These are phyloP conservation scores for Pilatotrama ljubarskyi DNA, from an alignment of 768 basidiomycete genomes.

Conservation along the genomic window DNA sequence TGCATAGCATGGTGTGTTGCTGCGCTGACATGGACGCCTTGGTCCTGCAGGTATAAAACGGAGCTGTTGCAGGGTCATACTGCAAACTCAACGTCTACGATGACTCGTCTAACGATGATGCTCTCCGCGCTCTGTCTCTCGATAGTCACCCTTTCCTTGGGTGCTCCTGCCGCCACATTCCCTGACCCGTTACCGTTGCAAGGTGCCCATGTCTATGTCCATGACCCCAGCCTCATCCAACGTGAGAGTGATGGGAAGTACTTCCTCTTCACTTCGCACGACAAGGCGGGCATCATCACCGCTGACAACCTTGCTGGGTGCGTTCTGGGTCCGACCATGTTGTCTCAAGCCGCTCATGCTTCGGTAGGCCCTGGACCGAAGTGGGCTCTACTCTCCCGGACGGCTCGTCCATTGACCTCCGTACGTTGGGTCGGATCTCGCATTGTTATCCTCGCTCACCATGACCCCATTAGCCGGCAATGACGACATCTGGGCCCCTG, in stretches of 20 bases:
- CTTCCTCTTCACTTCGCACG: conserved; percentile 22
- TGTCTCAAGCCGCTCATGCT: no score
- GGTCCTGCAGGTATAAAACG: neutral
- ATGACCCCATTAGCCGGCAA: conserved; percentile 7
- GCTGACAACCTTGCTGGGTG: neutral
- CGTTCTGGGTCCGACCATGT: neutral
- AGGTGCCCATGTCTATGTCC: conserved; percentile 13
- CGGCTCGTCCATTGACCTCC: conserved; percentile 20
- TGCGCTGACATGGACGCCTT: neutral
- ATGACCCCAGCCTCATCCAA: conserved; percentile 19
- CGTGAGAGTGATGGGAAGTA: conserved; percentile 23
- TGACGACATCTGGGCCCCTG: conserved; percentile 29
- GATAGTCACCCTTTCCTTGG: neutral
- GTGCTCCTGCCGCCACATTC: conserved; percentile 1
- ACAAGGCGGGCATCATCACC: conserved; percentile 19
- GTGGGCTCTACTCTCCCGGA: conserved; percentile 22
- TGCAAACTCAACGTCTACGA: neutral
- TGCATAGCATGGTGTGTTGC: neutral
- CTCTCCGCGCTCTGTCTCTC: neutral
- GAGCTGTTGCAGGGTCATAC: neutral
- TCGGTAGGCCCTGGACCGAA: conserved; percentile 25
- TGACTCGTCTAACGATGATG: neutral
- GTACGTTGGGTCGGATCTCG: neutral
- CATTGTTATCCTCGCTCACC: neutral
- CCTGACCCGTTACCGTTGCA: conserved; percentile 16